phyloP scores from a whole-genome alignment of 2,329 filamentous ascomycete genomes.

The Cadophora luteo-olivacea region DNA sequence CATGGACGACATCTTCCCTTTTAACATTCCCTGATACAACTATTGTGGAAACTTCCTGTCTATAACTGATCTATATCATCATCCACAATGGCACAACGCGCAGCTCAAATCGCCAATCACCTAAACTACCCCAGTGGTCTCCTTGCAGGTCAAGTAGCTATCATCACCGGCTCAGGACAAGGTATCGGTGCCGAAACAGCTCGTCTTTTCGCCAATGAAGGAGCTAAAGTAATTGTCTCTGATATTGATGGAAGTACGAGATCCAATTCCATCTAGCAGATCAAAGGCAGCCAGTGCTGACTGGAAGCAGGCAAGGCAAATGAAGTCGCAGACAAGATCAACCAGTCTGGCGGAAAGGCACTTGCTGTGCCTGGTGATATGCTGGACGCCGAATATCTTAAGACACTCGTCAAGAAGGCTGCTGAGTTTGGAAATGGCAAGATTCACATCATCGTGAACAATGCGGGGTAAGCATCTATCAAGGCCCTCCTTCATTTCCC shows the following conservation, averaged over 20 bases:
- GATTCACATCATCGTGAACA: slow-evolving; percentile 91
- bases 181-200: slow-evolving; percentile 89
- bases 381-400: slow-evolving; percentile 72
- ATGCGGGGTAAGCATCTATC: slow-evolving; percentile 63
- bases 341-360: slow-evolving; percentile 66
- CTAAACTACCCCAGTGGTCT: slow-evolving; percentile 84
- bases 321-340: slow-evolving; percentile 74
- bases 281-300: slow-evolving; percentile 25
- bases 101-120: slow-evolving; percentile 76
- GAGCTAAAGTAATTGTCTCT: slow-evolving; percentile 81
- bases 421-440: slow-evolving; percentile 85
- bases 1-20: background rate
- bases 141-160: slow-evolving; percentile 80
- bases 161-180: slow-evolving; percentile 86
- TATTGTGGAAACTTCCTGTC: no score
- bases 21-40: background rate
- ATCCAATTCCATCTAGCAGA: slow-evolving; percentile 24
- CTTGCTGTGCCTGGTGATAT: slow-evolving; percentile 80
- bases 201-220: slow-evolving; percentile 84
- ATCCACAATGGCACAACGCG: slow-evolving; percentile 55
- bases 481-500: background rate
- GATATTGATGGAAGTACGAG: slow-evolving; percentile 77
- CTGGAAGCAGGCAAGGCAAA: slow-evolving; percentile 68
- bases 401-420: slow-evolving; percentile 73
- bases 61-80: no score